These are phyloP conservation scores for Solanum tarapatanum DNA, from an alignment of 257 asterid species.

Conservation along the genomic window DNA sequence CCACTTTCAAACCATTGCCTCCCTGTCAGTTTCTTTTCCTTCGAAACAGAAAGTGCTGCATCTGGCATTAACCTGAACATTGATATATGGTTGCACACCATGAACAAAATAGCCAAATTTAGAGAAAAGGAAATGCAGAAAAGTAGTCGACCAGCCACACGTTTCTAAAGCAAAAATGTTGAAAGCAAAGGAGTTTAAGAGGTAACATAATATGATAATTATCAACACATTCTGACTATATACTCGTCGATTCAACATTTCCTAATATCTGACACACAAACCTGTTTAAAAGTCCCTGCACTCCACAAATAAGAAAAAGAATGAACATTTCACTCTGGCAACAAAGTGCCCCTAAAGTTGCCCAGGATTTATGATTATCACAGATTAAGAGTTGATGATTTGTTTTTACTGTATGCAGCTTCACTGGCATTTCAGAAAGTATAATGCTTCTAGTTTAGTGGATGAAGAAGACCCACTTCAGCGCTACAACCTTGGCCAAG, in stretches of 20 bases:
- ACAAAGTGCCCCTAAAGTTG: neutral
- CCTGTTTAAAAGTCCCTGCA: neutral
- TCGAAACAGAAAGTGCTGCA: slow-evolving; percentile 70
- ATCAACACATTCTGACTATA: neutral
- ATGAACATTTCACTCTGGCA: neutral
- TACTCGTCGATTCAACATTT: neutral
- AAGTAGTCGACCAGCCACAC: neutral
- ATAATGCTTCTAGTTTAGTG: neutral
- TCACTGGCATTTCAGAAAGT: neutral
- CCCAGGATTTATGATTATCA: neutral
- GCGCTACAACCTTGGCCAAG: neutral
- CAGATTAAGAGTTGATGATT: neutral
- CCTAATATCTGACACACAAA: neutral
- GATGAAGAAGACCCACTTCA: neutral
- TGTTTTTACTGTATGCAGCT: neutral
- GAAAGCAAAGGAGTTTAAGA: neutral
- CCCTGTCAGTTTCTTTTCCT: slow-evolving; percentile 89
- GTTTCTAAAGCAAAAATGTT: neutral
- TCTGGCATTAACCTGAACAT: slow-evolving; percentile 85
- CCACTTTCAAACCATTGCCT: slow-evolving; percentile 95
- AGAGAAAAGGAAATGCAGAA: neutral
- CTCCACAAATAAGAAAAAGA: neutral
- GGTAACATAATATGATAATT: neutral
- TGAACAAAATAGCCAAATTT: neutral
- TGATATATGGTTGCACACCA: neutral